Evolutionary conservation across 1,284 basidiomycete species (phyloP), one percentile per base, ranked within the genome.

Genomic region (Abortiporus biennis): DNA sequence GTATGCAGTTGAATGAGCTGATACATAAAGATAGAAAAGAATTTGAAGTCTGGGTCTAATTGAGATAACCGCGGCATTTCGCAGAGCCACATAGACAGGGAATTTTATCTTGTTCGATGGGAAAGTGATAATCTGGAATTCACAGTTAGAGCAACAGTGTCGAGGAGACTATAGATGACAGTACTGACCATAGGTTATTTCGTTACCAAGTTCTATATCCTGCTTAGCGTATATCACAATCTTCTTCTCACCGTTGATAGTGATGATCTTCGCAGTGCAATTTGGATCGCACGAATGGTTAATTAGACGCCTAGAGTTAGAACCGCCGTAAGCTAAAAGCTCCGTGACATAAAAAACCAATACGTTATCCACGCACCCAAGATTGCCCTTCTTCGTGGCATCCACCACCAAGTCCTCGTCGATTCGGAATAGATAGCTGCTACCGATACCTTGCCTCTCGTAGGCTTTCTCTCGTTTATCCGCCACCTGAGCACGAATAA

Each of bases 141-240:
- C n/a, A n/a, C n/a, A n/a, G n/a, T n/a, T n/a, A n/a, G n/a, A n/a
- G n/a, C n/a, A n/a, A n/a, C n/a, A n/a, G n/a, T n/a, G n/a, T n/a
- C n/a, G n/a, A n/a, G n/a, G n/a, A n/a, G n/a, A 12, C 9, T 11
- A 19, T 5, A 17, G 29, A 40, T 44, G n/a, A 19, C 41, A 23
- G 52, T 11, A 61, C 82, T 41, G 50, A 89, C 87, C 88, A 66
- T 91, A 92, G 46, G 92, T 93, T 56, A 96, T 93, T 67, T 96
- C 93, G 58, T 94, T 92, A 41, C 92, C 93, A 12, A 92, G 80
- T 54, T 93, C 83, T 55, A 99, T 92, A 51, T 89, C 85, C 53
- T 85, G 80, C 65, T 97, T 97, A 22, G 96, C 96, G 62, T 97
- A 99, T 43, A 99, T 95, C 58, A 98, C 96, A 58, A 99, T 99